A percentile compares a stretch with the other conserved stretches of the same genome.
Evolutionary conservation across 2,329 filamentous ascomycete genomes (phyloP).

Genomic region (Penicillium sp.): DNA sequence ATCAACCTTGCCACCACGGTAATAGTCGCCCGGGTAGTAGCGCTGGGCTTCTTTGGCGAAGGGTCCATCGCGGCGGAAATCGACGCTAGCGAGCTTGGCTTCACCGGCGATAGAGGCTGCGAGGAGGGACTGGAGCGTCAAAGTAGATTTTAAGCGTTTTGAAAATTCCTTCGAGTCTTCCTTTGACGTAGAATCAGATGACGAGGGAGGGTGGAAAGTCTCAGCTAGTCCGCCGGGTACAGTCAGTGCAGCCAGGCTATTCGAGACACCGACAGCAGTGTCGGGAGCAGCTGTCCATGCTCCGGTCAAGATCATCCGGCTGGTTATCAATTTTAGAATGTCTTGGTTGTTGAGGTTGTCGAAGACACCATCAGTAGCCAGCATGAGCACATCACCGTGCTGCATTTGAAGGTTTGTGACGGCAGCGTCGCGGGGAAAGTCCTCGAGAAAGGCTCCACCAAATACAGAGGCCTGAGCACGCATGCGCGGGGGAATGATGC

Average conservation of each 20-base stretch:
- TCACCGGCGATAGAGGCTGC: constrained; percentile 74
- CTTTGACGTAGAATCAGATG: neutral
- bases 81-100: constrained; percentile 78
- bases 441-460: constrained; percentile 73
- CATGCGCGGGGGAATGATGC: constrained; percentile 76
- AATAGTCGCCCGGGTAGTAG: constrained; percentile 78
- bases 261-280: constrained; percentile 59
- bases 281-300: constrained; percentile 66
- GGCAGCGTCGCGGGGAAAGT: constrained; percentile 78
- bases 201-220: constrained; percentile 18
- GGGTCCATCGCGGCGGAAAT: constrained; percentile 77
- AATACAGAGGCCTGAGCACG: constrained; percentile 76
- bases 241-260: constrained; percentile 55
- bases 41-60: constrained; percentile 93
- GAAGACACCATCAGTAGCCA: constrained; percentile 92
- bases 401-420: constrained; percentile 70
- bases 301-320: constrained; percentile 66
- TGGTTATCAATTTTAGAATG: constrained; percentile 72
- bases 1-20: constrained; percentile 88
- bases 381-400: constrained; percentile 88
- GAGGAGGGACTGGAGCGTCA: constrained; percentile 69
- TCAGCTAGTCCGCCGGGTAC: constrained; percentile 42
- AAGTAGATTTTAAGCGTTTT: constrained; percentile 16
- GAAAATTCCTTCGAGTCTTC: neutral
- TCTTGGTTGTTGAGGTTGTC: constrained; percentile 94